Conservation (phyloP, 768 basidiomycete species). For the Boletellus emodensis region DNA sequence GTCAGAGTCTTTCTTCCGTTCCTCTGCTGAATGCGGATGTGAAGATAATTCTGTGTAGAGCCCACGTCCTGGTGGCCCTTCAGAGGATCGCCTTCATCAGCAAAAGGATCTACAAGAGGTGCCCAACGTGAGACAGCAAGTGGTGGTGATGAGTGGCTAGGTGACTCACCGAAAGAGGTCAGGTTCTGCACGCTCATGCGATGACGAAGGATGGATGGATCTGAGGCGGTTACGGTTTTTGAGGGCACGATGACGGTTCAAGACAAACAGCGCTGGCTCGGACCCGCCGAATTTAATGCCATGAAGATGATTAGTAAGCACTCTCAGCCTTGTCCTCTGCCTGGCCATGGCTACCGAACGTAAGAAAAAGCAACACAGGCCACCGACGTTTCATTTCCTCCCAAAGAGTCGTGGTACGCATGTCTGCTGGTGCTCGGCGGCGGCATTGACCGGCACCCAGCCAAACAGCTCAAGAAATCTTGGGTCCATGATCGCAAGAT, state of each 20-base stretch:
- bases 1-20: conserved; percentile 99
- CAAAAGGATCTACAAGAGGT: conserved; percentile 77
- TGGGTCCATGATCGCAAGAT: conserved; percentile 79
- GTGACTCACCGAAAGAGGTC: conserved; percentile 62
- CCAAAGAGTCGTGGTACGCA: conserved; percentile 58
- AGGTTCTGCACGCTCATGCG: conserved; percentile 96
- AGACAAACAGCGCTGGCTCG: conserved; percentile 14
- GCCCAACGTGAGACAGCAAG: conserved; percentile 8
- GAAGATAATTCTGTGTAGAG: conserved; percentile 80
- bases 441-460: conserved; percentile 35
- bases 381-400: conserved; percentile 68
- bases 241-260: conserved; percentile 30
- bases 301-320: conserved; percentile 23
- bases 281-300: conserved; percentile 24
- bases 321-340: background rate
- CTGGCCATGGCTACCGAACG: conserved; percentile 7
- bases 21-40: conserved; percentile 97
- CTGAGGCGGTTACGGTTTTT: conserved; percentile 47
- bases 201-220: conserved; percentile 45
- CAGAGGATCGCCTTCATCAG: conserved; percentile 87
- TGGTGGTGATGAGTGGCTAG: conserved; percentile 9
- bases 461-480: conserved; percentile 73
- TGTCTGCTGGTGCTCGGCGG: background rate
- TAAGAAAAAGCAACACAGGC: conserved; percentile 39
- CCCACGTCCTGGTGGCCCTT: conserved; percentile 71